Base-by-base conservation (phyloP, 1,284 basidiomycete genomes). In the Peniophora sp. region DNA sequence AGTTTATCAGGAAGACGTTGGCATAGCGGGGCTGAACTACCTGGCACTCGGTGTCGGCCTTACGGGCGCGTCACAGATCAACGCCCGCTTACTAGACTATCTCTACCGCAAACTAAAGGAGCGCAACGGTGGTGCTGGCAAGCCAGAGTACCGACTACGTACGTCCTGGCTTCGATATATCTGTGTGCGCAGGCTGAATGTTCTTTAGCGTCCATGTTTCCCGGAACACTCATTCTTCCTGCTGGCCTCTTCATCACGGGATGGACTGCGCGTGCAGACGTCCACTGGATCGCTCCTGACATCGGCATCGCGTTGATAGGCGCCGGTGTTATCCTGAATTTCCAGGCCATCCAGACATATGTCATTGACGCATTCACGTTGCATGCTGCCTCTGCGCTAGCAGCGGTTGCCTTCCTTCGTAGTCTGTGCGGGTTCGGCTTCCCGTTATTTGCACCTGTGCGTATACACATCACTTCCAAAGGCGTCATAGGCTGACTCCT, bases 211-310 rank as follows among this genome's bases (percentile, higher is more conserved):
- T 67, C 77, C 2, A 78, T 89, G 73, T 59, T 87, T 20, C 72
- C 79, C 0, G 81, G 80, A 0, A 73, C 75, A 0, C 53, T 81
- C 1, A 11, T 79, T 2, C 69, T 85, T 5, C 78, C 81, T 0
- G 64, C 76, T 0, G 87, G 86, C 0, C 63, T 88, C 8, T 62
- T 89, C 19, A 65, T 88, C 11, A 65, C 77, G 1, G 86, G 87
- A 12, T 90, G 86, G 86, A 71, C 77, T 0, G 79, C 79, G 3
- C 59, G 83, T 48, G 63, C 71, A 1, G 62, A 66, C 22, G 59
- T 77, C 0, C 79, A 79, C 54, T 90, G 86, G 86, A 80, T 88
- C 52, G 79, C 66, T 0, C 76, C 81, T 0, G 83, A 87, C 56
- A 72, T 86, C 41, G 83, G 81, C 6, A 80, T 83, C 48, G 74